phyloP scores from a whole-genome alignment of 176 grass and related monocot species.

The Triticum turgidum region DNA sequence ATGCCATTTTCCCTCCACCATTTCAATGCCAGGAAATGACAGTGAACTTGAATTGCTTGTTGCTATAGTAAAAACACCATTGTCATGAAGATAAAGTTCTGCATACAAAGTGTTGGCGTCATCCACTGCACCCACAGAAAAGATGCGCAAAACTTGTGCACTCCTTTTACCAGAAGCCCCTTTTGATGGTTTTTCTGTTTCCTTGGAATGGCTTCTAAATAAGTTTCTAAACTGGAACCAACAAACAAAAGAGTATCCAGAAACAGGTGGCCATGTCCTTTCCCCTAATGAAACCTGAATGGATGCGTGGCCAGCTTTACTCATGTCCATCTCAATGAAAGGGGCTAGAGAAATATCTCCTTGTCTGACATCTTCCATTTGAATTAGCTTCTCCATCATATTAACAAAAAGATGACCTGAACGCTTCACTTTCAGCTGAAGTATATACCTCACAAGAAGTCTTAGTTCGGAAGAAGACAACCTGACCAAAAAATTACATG shows the following conservation, averaged over 20 bases:
- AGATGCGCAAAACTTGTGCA: conserved; percentile 78
- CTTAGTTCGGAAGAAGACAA: conserved; percentile 94
- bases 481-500: conserved; percentile 38
- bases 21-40: conserved; percentile 79
- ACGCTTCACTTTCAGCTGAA: conserved; percentile 87
- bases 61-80: conserved; percentile 86
- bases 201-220: conserved; percentile 72
- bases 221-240: conserved; percentile 97
- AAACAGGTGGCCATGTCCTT: conserved; percentile 98
- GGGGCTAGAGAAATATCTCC: conserved; percentile 82
- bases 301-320: conserved; percentile 89
- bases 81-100: conserved; percentile 91
- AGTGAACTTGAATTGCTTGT: conserved; percentile 90
- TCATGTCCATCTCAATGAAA: conserved; percentile 99
- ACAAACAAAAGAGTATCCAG: conserved; percentile 96
- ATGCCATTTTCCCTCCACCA: conserved; percentile 97
- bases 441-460: conserved; percentile 80
- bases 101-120: conserved; percentile 76
- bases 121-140: conserved; percentile 89
- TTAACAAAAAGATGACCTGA: conserved; percentile 87
- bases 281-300: conserved; percentile 99
- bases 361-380: conserved; percentile 81
- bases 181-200: conserved; percentile 67
- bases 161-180: conserved; percentile 54
- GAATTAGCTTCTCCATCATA: conserved; percentile 96